Base-by-base conservation (phyloP, 306 rosid genomes). In the Hippophae rhamnoides region DNA sequence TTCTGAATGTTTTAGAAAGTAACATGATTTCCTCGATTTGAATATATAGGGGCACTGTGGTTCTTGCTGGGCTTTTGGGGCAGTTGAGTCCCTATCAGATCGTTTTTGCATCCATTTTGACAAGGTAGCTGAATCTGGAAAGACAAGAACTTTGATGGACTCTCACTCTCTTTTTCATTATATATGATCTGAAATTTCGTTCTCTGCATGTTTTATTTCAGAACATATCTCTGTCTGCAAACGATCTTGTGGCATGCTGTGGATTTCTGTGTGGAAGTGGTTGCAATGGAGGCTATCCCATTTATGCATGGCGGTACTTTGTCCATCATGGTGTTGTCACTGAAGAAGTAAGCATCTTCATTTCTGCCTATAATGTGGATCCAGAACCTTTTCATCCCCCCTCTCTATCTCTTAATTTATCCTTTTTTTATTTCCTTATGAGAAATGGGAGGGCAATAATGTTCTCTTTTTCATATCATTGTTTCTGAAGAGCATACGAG, bases 51-150 rank as follows among this genome's bases (percentile, higher is more conserved):
- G 98, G 59, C 98, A 92, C 74, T 92, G 98, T 78, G 98, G 98
- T 73, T 87, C 98, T 67, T 92, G 98, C 69, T 92, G 98, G 98
- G 98, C 98, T 53, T 92, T 87, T 78, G 95, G 85, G 54, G 98
- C 98, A 25, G 98, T 87, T 53, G 98, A 92, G 72, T 72, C 98
- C 53, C 68, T 92, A 41, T 78, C 87, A 52, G 96, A 92, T 74
- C 98, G 98, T 7, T 92, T 92, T 72, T 92, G 98, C 78, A 73
- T 87, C 72, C 86, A 83, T 59, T 85, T 66, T 63, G 74, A 65
- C 47, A 46, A 66, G 89, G 98, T 92, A 66, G 60, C 61, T 58
- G 14, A 46, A 58, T 31, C 38, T 31, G 38, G 38, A 31, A 31
- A 31, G 38, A 2, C 38, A 31, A 31, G 38, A 31, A 31, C 38